phyloP scores from a whole-genome alignment of 1,284 basidiomycete species.

The Inonotus obliquus region DNA sequence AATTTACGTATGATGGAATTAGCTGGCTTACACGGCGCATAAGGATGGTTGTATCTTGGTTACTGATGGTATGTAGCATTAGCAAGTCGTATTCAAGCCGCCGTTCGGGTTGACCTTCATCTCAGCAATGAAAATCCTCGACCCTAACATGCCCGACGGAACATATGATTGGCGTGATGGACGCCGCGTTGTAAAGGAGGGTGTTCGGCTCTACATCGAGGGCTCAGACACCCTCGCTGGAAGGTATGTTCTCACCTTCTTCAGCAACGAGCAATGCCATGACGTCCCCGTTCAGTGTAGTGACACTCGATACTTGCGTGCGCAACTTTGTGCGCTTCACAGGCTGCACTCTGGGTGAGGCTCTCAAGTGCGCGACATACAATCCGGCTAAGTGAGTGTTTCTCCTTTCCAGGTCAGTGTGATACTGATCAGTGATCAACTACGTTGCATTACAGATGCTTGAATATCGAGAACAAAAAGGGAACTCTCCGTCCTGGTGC shows the following conservation, averaged over 20 bases:
- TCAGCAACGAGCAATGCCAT: not conserved
- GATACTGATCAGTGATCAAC: not conserved
- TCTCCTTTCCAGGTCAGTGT: not conserved
- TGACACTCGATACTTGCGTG: constrained; percentile 79
- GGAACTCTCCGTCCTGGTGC: constrained; percentile 76
- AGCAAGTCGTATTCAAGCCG: constrained; percentile 4
- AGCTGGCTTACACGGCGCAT: constrained; percentile 81
- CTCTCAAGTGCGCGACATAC: constrained; percentile 79
- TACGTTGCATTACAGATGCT: constrained; percentile 41
- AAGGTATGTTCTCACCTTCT: constrained; percentile 40
- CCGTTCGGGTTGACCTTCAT: not conserved
- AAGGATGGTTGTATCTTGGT: constrained; percentile 84
- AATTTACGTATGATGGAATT: not conserved
- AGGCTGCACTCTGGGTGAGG: constrained; percentile 74
- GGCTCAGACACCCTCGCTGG: constrained; percentile 86
- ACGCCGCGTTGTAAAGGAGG: constrained; percentile 73
- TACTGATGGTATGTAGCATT: constrained; percentile 63
- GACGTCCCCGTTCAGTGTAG: constrained; percentile 45
- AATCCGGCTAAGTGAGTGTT: constrained; percentile 68
- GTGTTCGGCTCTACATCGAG: constrained; percentile 76
- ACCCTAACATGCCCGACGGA: constrained; percentile 80
- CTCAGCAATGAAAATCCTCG: constrained; percentile 80
- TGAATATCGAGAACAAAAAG: constrained; percentile 75
- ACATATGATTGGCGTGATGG: constrained; percentile 84
- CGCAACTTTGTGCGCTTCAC: constrained; percentile 82